These are phyloP conservation scores for Talaromyces adpressus DNA, from an alignment of 495 filamentous ascomycete genomes.

Conservation along the genomic window DNA sequence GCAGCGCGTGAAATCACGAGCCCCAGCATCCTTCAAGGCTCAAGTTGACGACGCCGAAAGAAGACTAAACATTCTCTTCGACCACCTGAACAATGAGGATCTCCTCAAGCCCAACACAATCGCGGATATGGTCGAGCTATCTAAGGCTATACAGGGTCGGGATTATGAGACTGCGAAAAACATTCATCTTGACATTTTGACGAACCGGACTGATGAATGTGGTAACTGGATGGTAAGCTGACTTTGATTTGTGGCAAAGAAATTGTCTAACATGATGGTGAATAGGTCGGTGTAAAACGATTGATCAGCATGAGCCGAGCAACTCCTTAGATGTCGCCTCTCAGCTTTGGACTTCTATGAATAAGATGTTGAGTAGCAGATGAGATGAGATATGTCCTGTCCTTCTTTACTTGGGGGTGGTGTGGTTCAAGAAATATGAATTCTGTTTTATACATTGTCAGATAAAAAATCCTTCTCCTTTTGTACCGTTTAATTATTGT, in stretches of 20 bases:
- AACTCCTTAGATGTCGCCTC: constrained; percentile 40
- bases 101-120: constrained; percentile 79
- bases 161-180: constrained; percentile 69
- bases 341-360: not conserved
- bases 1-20: constrained; percentile 75
- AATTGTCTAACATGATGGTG: constrained; percentile 3
- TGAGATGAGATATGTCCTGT: not conserved
- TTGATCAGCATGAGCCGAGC: constrained; percentile 86
- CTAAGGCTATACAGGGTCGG: constrained; percentile 58
- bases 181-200: constrained; percentile 77
- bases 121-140: constrained; percentile 57
- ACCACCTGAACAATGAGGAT: constrained; percentile 93
- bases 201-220: constrained; percentile 76
- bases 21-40: constrained; percentile 70
- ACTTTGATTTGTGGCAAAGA: not conserved
- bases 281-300: constrained; percentile 81
- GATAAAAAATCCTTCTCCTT: constrained; percentile 5
- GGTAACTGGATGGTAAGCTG: constrained; percentile 90
- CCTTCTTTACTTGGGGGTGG: not conserved
- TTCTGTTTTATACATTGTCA: not conserved
- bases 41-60: constrained; percentile 93
- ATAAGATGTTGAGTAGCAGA: not conserved
- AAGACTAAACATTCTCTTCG: constrained; percentile 82
- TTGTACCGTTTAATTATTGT: constrained; percentile 3
- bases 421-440: not conserved